Evolutionary conservation across 441 rosid species (phyloP), one percentile per base, ranked within the genome.

Genomic region (Corymbia citriodora): DNA sequence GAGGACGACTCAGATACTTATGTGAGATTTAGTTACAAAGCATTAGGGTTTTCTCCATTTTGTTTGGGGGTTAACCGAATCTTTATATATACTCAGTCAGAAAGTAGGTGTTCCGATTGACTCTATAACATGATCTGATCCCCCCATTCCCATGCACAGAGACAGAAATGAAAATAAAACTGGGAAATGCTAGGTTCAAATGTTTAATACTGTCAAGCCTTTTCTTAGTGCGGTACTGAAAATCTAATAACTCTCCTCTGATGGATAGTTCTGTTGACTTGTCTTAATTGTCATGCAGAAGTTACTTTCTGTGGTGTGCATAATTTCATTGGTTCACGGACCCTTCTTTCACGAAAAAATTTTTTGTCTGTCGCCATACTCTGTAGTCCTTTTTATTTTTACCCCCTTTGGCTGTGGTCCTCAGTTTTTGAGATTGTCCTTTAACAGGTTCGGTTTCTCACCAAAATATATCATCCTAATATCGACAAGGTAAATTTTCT

Each of bases 381-480:
- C 82, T 88, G 13, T 68, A 21, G 54, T 87, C 16, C 23, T 45
- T 33, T 33, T 48, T 36, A 53, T 50, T 89, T 68, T 40, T 72
- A 72, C 83, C 85, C n/a, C 52, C 18, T 40, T 79, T 79, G 85
- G 52, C 15, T 45, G 85, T 9, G 3, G 52, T 45, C 52, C 11
- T 79, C 53, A 79, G n/a, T 79, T 79, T 45, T 79, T 79, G 85
- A 45, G 85, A 25, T 13, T 45, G n/a, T 90, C 81, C 72, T 72
- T 88, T 89, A 87, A 88, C 97, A 98, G 99, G 99, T 98, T 81
- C 98, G 99, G 91, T 98, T 98, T 92, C 96, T 98, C 93, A 98
- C 99, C 89, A 98, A 98, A 95, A 98, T 98, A 61, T 98, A 98
- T 90, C 99, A 98, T 92, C 99, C 99, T 53, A 98, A 98, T 90